phyloP scores from a whole-genome alignment of 1,139 yeast genomes.

The Suhomyces panamericanus region DNA sequence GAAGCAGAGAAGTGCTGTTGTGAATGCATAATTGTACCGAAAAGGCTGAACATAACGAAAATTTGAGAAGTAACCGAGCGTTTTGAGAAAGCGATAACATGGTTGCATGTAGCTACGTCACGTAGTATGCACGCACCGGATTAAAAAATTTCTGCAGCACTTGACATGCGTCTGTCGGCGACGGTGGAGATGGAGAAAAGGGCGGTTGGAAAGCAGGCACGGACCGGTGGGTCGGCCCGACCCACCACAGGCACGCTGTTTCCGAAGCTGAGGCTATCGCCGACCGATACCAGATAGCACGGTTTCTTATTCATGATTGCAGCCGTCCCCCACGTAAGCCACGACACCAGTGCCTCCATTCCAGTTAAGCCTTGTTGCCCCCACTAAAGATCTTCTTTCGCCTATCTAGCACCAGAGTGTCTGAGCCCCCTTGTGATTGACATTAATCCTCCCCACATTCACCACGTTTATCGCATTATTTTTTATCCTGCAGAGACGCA shows the following conservation, averaged over 20 bases:
- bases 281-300: too few relatives aligned
- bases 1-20: background rate
- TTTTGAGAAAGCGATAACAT: constrained; percentile 6
- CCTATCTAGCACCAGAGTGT: background rate
- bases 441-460: constrained; percentile 2
- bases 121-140: background rate
- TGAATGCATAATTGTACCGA: background rate
- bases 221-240: too few relatives aligned
- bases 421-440: constrained; percentile 3
- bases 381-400: background rate
- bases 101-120: constrained; percentile 2
- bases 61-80: constrained; percentile 7
- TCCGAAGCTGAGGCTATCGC: too few relatives aligned
- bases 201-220: too few relatives aligned
- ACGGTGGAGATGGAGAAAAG: too few relatives aligned
- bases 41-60: constrained; percentile 6
- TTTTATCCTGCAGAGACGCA: background rate
- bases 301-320: too few relatives aligned
- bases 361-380: background rate
- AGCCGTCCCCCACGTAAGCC: too few relatives aligned
- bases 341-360: too few relatives aligned
- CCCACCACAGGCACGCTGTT: too few relatives aligned
- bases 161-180: background rate
- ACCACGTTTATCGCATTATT: background rate
- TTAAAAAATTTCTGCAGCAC: background rate